These are phyloP conservation scores for Tuber borchii DNA, from an alignment of 495 filamentous ascomycete genomes.

Conservation along the genomic window DNA sequence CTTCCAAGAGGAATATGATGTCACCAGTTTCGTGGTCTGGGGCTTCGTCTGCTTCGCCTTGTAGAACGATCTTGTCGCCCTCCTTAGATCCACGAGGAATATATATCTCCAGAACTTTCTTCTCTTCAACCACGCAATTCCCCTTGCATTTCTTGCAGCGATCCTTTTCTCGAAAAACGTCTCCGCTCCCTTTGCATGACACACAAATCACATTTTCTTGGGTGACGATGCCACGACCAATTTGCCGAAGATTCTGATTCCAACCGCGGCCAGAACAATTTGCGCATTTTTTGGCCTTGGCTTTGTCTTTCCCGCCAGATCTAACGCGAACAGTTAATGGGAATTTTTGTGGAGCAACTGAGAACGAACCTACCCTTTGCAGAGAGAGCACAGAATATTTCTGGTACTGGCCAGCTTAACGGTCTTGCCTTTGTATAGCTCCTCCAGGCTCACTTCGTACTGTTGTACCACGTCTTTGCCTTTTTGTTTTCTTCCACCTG, in stretches of 20 bases:
- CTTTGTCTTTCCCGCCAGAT: constrained; percentile 82
- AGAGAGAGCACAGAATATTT: constrained; percentile 77
- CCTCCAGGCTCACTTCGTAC: constrained; percentile 83
- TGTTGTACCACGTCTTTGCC: constrained; percentile 81
- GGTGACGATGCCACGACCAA: constrained; percentile 76
- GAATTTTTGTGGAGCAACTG: background rate
- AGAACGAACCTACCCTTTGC: constrained; percentile 56
- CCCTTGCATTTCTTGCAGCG: constrained; percentile 98
- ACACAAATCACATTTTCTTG: constrained; percentile 66
- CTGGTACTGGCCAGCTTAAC: constrained; percentile 91
- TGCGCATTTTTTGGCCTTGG: constrained; percentile 76
- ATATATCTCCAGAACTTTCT: constrained; percentile 91
- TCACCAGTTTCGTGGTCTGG: constrained; percentile 89
- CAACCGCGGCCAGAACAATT: constrained; percentile 71
- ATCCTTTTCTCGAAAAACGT: constrained; percentile 86
- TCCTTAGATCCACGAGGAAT: constrained; percentile 83
- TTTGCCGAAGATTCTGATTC: constrained; percentile 62
- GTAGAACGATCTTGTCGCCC: constrained; percentile 81
- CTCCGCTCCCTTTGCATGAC: constrained; percentile 72
- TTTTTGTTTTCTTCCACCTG: constrained; percentile 53
- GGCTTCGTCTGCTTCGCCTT: constrained; percentile 90
- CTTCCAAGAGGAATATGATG: constrained; percentile 78
- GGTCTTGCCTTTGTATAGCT: constrained; percentile 97
- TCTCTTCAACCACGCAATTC: constrained; percentile 67
- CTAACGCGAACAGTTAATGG: constrained; percentile 14